phyloP scores from a whole-genome alignment of 345 rosid species.

The Citrus australasica region DNA sequence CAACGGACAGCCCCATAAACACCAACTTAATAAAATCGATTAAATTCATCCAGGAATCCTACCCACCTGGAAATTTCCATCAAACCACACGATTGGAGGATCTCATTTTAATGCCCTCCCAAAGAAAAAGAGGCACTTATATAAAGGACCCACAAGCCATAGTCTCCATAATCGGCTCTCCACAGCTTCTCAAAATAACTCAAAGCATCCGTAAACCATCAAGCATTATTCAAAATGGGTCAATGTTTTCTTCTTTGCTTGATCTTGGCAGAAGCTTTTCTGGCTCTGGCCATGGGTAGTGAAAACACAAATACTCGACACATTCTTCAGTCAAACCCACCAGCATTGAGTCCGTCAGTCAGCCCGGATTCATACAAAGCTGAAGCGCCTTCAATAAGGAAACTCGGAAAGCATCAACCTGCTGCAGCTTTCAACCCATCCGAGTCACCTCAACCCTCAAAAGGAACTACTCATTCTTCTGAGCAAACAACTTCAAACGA shows the following conservation, averaged over 20 bases:
- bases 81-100: constrained; percentile 26
- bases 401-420: constrained; percentile 38
- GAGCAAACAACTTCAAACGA: constrained; percentile 14
- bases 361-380: constrained; percentile 5
- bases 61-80: constrained; percentile 39
- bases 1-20: constrained; percentile 32
- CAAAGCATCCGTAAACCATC: not conserved
- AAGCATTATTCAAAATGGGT: constrained; percentile 21
- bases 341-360: constrained; percentile 19
- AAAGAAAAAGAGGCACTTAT: not conserved
- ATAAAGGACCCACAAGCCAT: not conserved
- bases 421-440: constrained; percentile 25
- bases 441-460: constrained; percentile 2
- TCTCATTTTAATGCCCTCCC: not conserved
- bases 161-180: not conserved
- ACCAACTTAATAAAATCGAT: not conserved
- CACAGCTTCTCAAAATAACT: not conserved
- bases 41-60: constrained; percentile 17
- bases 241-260: constrained; percentile 24
- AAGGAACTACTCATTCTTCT: not conserved
- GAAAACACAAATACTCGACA: not conserved
- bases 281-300: constrained; percentile 29
- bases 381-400: constrained; percentile 33
- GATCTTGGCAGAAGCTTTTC: constrained; percentile 22
- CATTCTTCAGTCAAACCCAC: constrained; percentile 9